A percentile compares a stretch with the other conserved stretches of the same genome.
These are phyloP conservation scores for Cryphonectria japonica DNA, from an alignment of 2,329 filamentous ascomycete species.

Conservation along the genomic window DNA sequence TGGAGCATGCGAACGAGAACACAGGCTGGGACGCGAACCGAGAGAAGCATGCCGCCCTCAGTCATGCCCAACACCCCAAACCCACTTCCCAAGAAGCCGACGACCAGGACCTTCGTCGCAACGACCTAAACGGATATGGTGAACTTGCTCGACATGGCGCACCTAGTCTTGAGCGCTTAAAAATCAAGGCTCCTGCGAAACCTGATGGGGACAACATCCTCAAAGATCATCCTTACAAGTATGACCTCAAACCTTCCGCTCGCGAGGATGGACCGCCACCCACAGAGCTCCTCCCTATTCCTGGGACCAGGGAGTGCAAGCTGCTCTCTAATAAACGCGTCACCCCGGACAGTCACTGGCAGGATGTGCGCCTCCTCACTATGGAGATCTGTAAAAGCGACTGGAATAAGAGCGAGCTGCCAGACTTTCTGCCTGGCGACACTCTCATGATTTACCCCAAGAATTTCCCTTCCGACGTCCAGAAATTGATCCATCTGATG, in stretches of 20 bases:
- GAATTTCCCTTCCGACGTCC: constrained; percentile 82
- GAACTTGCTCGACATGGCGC: constrained; percentile 17
- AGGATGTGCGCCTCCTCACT: constrained; percentile 85
- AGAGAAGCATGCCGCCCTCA: constrained; percentile 33
- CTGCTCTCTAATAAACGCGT: constrained; percentile 71
- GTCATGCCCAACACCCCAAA: constrained; percentile 32
- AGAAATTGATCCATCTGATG: constrained; percentile 78
- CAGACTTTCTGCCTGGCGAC: constrained; percentile 69
- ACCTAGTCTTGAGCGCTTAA: constrained; percentile 29
- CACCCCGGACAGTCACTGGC: constrained; percentile 81
- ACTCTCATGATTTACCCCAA: constrained; percentile 83
- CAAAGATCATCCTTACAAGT: constrained; percentile 41
- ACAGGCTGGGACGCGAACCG: constrained; percentile 23
- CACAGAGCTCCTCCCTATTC: constrained; percentile 56
- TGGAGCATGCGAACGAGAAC: background rate
- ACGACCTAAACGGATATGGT: constrained; percentile 11
- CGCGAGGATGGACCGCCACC: constrained; percentile 34
- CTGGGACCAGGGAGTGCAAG: constrained; percentile 57
- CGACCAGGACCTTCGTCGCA: constrained; percentile 31
- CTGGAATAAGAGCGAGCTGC: constrained; percentile 31
- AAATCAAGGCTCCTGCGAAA: constrained; percentile 30
- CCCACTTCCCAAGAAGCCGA: constrained; percentile 18
- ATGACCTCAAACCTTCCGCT: constrained; percentile 35
- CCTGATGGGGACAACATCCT: constrained; percentile 42
- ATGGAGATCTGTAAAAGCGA: constrained; percentile 52